phyloP scores from a whole-genome alignment of 768 basidiomycete genomes.

The Mycena albidolilacea region DNA sequence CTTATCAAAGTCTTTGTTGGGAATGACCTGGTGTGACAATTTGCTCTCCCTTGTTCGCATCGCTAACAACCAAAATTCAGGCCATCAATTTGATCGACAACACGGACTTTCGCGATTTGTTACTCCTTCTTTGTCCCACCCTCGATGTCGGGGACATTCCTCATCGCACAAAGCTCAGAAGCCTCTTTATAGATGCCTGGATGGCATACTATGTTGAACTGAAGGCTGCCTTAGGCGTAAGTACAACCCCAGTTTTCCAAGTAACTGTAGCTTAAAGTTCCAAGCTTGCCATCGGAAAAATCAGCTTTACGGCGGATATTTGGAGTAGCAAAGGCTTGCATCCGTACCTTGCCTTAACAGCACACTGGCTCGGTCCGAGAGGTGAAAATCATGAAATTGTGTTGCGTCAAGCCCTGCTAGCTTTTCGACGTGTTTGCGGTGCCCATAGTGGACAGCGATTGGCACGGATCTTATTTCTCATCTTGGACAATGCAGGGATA shows the following conservation, averaged over 20 bases:
- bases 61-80: too few species aligned
- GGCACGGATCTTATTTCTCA: constrained; percentile 6
- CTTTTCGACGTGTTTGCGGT: constrained; percentile 1
- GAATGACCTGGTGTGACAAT: neutral
- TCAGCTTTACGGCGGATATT: too few species aligned
- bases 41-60: too few species aligned
- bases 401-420: neutral
- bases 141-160: constrained; percentile 3
- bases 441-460: constrained; percentile 8
- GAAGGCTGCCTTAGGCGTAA: too few species aligned
- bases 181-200: constrained; percentile 13
- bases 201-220: constrained; percentile 15
- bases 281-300: too few species aligned
- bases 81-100: too few species aligned
- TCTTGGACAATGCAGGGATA: constrained; percentile 8
- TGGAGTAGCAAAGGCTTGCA: neutral
- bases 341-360: constrained; percentile 18
- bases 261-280: too few species aligned
- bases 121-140: constrained; percentile 1
- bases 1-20: too few species aligned
- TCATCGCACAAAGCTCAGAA: constrained; percentile 10
- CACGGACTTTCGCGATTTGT: too few species aligned
- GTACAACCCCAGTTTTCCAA: too few species aligned
- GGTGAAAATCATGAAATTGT: constrained; percentile 3
- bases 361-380: constrained; percentile 22